These are phyloP conservation scores for Falciphora oryzae DNA, from an alignment of 2,329 filamentous ascomycete species.

Conservation along the genomic window DNA sequence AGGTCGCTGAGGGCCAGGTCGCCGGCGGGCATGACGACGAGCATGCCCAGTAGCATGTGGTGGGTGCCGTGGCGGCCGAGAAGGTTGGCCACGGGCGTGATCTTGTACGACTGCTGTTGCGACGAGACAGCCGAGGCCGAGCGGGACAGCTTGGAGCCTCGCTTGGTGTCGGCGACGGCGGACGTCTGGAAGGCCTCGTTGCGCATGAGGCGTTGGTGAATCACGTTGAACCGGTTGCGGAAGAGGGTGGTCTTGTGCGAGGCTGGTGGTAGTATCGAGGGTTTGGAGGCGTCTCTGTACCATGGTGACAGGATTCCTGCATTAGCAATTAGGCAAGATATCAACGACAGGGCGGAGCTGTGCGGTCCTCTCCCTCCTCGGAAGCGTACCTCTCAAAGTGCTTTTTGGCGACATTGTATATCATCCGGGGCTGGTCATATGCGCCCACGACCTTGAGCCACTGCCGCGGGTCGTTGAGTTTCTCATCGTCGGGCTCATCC, in stretches of 20 bases:
- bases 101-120: conserved; percentile 66
- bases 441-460: conserved; percentile 83
- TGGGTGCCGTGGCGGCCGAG: conserved; percentile 75
- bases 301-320: not conserved
- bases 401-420: conserved; percentile 76
- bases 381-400: conserved; percentile 70
- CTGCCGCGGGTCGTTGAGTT: conserved; percentile 61
- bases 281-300: conserved; percentile 52
- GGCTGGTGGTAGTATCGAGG: conserved; percentile 68
- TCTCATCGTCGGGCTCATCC: conserved; percentile 50
- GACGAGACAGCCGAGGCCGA: conserved; percentile 46
- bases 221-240: conserved; percentile 83
- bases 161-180: conserved; percentile 55
- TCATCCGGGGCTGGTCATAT: conserved; percentile 75
- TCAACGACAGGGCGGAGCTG: conserved; percentile 10
- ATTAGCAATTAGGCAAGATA: conserved; percentile 11
- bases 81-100: conserved; percentile 76
- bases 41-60: conserved; percentile 80
- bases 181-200: conserved; percentile 91
- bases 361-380: not conserved
- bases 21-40: conserved; percentile 75
- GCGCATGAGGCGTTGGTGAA: conserved; percentile 84
- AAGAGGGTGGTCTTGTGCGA: conserved; percentile 81
- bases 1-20: conserved; percentile 78
- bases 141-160: conserved; percentile 47